A percentile compares a stretch with the other conserved stretches of the same genome.
Evolutionary conservation across 306 rosid genomes (phyloP).

Genomic region (Rosa lucieae): DNA sequence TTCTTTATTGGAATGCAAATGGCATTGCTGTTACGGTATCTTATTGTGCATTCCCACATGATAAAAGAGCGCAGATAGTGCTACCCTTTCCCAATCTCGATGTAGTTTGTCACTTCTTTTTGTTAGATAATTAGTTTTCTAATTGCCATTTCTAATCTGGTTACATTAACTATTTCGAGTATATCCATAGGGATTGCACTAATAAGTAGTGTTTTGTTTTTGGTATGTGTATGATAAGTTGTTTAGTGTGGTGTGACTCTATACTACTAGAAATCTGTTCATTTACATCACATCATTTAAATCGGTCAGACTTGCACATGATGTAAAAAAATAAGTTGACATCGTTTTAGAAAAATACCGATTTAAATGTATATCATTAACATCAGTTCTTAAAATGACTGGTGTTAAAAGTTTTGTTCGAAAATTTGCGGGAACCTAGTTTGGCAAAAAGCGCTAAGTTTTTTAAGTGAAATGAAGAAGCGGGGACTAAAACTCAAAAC

Average conservation of each 20-base stretch:
- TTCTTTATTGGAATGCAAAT: background rate
- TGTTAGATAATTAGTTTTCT: background rate
- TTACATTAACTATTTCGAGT: background rate
- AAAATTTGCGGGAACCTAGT: too few species aligned
- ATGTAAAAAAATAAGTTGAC: too few species aligned
- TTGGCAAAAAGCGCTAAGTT: too few species aligned
- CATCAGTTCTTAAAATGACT: too few species aligned
- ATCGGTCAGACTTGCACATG: too few species aligned
- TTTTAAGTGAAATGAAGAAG: too few species aligned
- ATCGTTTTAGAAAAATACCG: too few species aligned
- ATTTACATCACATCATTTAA: too few species aligned
- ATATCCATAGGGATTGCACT: background rate
- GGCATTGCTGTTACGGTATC: background rate
- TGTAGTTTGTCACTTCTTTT: background rate
- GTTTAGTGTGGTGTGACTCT: background rate
- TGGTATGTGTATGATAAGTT: background rate
- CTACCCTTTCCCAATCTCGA: background rate
- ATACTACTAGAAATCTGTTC: background rate
- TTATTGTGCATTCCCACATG: background rate
- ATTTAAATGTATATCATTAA: too few species aligned
- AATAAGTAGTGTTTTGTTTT: background rate
- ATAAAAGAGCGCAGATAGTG: background rate
- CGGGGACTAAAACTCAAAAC: too few species aligned
- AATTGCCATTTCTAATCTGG: background rate
- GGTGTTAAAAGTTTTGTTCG: too few species aligned